These are phyloP conservation scores for Phytophthora vignae DNA, from an alignment of 352 stramenopile genomes.

Conservation along the genomic window DNA sequence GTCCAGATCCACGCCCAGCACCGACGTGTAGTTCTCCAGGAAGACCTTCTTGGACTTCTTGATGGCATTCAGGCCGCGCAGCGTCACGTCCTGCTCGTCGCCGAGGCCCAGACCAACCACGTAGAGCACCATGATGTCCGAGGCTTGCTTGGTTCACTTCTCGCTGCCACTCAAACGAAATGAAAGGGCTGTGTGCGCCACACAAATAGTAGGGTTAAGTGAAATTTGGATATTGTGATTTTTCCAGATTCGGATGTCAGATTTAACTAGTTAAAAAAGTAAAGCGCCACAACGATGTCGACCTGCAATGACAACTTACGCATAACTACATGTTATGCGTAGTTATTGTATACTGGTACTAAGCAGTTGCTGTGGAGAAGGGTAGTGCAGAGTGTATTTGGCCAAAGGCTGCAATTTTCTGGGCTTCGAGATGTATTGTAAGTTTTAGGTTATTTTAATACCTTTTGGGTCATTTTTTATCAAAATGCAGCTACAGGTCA, in stretches of 20 bases:
- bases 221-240: not conserved
- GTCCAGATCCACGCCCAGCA: conserved; percentile 92
- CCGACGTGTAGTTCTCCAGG: conserved; percentile 98
- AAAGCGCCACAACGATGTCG: too few relatives aligned
- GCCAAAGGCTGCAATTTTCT: too few relatives aligned
- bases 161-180: conserved; percentile 21
- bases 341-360: too few relatives aligned
- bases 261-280: too few relatives aligned
- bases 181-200: not conserved
- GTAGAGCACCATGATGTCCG: conserved; percentile 91
- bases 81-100: conserved; percentile 99
- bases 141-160: not conserved
- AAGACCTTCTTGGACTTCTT: conserved; percentile 96
- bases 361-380: too few relatives aligned
- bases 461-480: not conserved
- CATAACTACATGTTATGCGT: too few relatives aligned
- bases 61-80: conserved; percentile 96
- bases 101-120: conserved; percentile 97
- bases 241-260: too few relatives aligned
- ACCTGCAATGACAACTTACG: too few relatives aligned
- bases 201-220: not conserved
- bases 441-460: not conserved
- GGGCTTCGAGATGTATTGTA: too few relatives aligned
- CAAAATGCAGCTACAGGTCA: too few relatives aligned
- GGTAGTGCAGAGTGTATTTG: too few relatives aligned